Evolutionary conservation across 495 filamentous ascomycete genomes (phyloP).

Genomic region (Melanomma pulvis-pyrius): DNA sequence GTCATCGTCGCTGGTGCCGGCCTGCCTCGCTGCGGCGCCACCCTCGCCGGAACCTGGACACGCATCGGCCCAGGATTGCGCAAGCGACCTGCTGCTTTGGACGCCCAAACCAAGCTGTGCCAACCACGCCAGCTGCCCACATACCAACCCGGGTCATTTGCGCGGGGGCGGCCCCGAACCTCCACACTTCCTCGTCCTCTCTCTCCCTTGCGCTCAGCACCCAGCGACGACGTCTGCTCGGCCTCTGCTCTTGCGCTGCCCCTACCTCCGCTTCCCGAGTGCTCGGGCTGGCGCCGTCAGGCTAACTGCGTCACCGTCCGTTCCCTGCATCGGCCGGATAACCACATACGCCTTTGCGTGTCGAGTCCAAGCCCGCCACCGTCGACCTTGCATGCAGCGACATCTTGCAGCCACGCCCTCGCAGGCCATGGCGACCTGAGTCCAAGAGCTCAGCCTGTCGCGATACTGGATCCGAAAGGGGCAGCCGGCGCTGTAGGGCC

Average conservation of each 20-base stretch:
- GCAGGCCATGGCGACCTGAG: constrained; percentile 11
- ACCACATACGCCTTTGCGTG: background rate
- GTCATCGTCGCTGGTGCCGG: background rate
- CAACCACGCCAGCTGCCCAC: constrained; percentile 16
- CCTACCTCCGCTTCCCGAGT: background rate
- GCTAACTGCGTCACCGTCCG: constrained; percentile 13
- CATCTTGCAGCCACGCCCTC: background rate
- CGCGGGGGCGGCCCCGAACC: background rate
- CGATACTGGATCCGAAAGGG: background rate
- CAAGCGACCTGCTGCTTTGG: constrained; percentile 26
- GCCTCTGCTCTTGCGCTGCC: constrained; percentile 6
- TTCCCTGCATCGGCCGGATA: constrained; percentile 1
- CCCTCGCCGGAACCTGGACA: background rate
- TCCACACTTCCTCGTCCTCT: background rate
- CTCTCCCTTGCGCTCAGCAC: background rate
- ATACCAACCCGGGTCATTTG: background rate
- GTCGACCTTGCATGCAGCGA: constrained; percentile 3
- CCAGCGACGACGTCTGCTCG: background rate
- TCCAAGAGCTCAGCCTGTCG: background rate
- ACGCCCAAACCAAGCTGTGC: constrained; percentile 5
- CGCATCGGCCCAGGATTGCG: background rate
- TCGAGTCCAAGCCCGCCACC: background rate
- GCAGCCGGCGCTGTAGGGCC: background rate
- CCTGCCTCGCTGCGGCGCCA: background rate
- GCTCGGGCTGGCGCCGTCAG: background rate